Base-by-base conservation (phyloP, 1,284 basidiomycete species). In the Rugosomyces carneus region DNA sequence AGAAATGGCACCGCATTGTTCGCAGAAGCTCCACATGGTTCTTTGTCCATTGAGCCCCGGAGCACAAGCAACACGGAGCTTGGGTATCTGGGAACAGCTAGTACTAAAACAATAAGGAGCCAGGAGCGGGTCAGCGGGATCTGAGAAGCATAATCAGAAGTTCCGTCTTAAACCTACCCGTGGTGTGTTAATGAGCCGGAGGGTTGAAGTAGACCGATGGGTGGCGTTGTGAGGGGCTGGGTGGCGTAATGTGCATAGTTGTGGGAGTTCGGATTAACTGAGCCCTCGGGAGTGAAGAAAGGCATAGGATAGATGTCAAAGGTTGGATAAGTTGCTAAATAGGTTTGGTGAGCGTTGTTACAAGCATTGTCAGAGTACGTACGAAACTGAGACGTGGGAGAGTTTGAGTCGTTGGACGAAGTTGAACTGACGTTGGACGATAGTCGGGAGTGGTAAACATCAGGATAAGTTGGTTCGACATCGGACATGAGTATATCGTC, bases 11-110 rank as follows among this genome's bases (percentile, higher is more conserved):
- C 87, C 87, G 61, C 87, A 90, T 70, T 88, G 75, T 72, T 89
- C 84, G 64, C 87, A 90, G 62, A 84, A 81, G 55, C 81, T 84
- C 86, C 86, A 90, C 82, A 90, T 89, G 21, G 85, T 81, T 55
- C 81, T 71, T 60, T 73, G 71, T 53, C 81, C 82, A 49, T 76
- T 75, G 48, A 71, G 61, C 44, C 78, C 75, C 20, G 79, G 62
- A 37, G 80, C 75, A 53, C 81, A 84, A 32, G 82, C 80, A 45
- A 84, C 68, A 52, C 79, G 77, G 52, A 84, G 72, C 61, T 83
- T 89, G 11, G 87, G 87, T 51, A 90, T 86, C 64, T 87, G 84
- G 26, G 78, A 80, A 58, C 87, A 90, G 45, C 72, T 73, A 46
- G 77, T 70, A 41, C 82, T 86, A 48, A 32, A 23, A 38, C 8